Evolutionary conservation across 2,329 filamentous ascomycete species (phyloP).

Genomic region (Stagonosporopsis cucurbitacearum): DNA sequence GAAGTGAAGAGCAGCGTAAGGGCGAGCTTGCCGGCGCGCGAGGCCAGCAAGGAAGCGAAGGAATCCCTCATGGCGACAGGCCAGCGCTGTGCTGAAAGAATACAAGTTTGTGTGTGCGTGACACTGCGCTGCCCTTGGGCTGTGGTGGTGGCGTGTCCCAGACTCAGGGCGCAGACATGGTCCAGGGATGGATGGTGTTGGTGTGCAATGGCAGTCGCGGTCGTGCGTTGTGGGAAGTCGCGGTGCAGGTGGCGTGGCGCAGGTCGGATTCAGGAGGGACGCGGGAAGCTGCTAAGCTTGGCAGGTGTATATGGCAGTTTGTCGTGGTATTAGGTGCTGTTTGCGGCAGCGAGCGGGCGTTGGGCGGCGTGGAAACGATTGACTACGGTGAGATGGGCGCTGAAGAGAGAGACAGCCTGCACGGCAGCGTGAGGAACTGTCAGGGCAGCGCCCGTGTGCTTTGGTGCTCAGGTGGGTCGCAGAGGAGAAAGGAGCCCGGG

Average conservation of each 20-base stretch:
- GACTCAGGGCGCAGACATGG: conserved; percentile 19
- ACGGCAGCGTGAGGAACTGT: conserved; percentile 24
- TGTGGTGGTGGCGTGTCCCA: conserved; percentile 15
- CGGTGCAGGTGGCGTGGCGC: conserved; percentile 6
- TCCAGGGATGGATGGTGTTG: conserved; percentile 8
- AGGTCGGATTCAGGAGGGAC: conserved; percentile 18
- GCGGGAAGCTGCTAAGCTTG: conserved; percentile 26
- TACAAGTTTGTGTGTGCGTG: conserved; percentile 19
- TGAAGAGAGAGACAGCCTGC: conserved; percentile 27
- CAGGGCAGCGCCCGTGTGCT: conserved; percentile 18
- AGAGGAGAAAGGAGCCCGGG: conserved; percentile 19
- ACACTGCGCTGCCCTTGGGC: conserved; percentile 20
- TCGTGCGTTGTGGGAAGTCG: conserved; percentile 13
- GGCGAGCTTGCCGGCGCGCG: conserved; percentile 46
- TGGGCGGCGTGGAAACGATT: conserved; percentile 43
- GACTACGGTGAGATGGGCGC: conserved; percentile 47
- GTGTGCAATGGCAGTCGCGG: conserved; percentile 11
- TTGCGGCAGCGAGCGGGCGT: conserved; percentile 20
- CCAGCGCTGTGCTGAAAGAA: conserved; percentile 29
- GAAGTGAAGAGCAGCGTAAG: conserved; percentile 45
- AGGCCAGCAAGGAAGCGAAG: conserved; percentile 47
- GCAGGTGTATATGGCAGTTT: conserved; percentile 23
- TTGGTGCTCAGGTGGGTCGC: conserved; percentile 13
- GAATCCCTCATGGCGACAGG: conserved; percentile 47
- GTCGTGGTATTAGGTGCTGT: conserved; percentile 24